Base-by-base conservation (phyloP, 2,329 filamentous ascomycete genomes). In the Penicillium glabrum region DNA sequence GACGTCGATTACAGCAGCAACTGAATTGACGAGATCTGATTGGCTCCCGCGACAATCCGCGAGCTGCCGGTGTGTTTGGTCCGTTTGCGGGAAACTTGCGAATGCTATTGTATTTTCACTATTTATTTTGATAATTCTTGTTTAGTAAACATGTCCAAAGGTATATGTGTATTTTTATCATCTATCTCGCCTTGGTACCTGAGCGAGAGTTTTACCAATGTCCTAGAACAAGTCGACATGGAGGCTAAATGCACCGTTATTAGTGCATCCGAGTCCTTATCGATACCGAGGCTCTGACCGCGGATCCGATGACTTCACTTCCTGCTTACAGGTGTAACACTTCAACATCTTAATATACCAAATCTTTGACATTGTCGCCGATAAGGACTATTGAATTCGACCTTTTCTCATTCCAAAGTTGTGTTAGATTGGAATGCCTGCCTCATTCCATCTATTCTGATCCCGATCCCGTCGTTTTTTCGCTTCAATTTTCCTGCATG, bases 1-100 rank as follows among this genome's bases (percentile, higher is more conserved):
- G 62, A 65, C 64, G 61, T 66, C 57, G 61, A 61, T 61, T 59
- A 56, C 43, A 27, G 43, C 45, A 51, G 56, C 46, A 23, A 37
- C 26, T n/a, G 49, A 55, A 59, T 59, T 55, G 29, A 23, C 37
- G 35, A 14, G 35, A 27, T 46, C 44, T 63, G 56, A 59, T 64
- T 62, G 53, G 51, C 35, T 39, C 37, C 48, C 29, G 39, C 19
- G 23, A 46, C 26, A 13, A 58, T 66, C 65, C 67, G 67, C 52
- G 52, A 57, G 49, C 53, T 64, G 55, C 64, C 63, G 65, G 58
- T 39, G 49, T 57, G 53, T 37, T 51, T 61, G 55, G 31, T 37
- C 39, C 39, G 46, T 47, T 50, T 50, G 47, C 47, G 29, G 46
- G 27, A 35, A 39, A 23, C 3, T 16, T 21, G 39, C 39, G 39